A percentile compares a stretch with the other conserved stretches of the same genome.
Conservation (phyloP, 2,329 filamentous ascomycete genomes). For the Cadophora luteo-olivacea region DNA sequence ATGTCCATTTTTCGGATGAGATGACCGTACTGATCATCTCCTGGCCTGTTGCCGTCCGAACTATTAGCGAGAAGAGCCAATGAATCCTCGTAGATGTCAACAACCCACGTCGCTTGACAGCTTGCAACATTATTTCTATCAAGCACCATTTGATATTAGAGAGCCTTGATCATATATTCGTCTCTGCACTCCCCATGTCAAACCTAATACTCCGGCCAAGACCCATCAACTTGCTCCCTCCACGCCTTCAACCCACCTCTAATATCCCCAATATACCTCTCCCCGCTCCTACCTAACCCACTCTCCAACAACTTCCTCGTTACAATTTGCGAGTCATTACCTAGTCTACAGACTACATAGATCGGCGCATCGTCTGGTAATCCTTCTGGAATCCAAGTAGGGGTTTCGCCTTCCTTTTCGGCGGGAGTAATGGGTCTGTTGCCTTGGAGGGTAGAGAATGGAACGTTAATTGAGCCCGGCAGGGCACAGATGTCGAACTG, state of each 20-base stretch:
- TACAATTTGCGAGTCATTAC: constrained; percentile 80
- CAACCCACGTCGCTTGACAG: neutral
- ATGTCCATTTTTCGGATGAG: neutral
- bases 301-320: constrained; percentile 67
- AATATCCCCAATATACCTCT: constrained; percentile 72
- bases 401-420: constrained; percentile 23
- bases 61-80: neutral
- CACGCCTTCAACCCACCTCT: constrained; percentile 75
- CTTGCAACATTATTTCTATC: neutral
- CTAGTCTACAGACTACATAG: constrained; percentile 75
- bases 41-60: neutral
- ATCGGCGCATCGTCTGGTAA: constrained; percentile 59
- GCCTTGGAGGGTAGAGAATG: constrained; percentile 60
- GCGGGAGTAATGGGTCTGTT: constrained; percentile 29
- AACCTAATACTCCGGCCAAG: constrained; percentile 61
- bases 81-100: neutral
- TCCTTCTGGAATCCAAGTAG: constrained; percentile 49
- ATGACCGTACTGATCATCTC: neutral
- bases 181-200: too few relatives aligned
- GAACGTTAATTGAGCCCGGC: constrained; percentile 76
- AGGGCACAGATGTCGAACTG: constrained; percentile 84
- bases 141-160: too few relatives aligned
- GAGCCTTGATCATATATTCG: too few relatives aligned
- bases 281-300: constrained; percentile 55
- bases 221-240: constrained; percentile 69